Evolutionary conservation across 495 filamentous ascomycete genomes (phyloP), one percentile per base, ranked within the genome.

Genomic region (Aspergillus panamensis): DNA sequence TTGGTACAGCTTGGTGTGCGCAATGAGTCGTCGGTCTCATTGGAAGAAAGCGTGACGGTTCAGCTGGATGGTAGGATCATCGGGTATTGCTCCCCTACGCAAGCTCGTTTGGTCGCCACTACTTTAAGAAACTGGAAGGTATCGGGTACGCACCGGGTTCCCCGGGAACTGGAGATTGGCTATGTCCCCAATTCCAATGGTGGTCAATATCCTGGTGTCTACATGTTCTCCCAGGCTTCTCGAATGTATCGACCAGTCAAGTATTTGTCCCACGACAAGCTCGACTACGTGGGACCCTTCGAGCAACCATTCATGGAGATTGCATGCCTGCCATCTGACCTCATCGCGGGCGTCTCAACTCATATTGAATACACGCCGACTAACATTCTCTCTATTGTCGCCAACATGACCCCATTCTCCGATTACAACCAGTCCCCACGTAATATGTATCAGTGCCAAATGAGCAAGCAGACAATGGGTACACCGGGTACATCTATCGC

Each of bases 381-480:
- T 52, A 95, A 97, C 68, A 97, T 98, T 57, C 85, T 98, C 51
- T 97, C 93, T 17, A 98, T 98, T 61, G 79, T 98, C 47, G 94
- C 94, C 61, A 98, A 97, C 77, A 93, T 96, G 89, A 98, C 94
- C 3, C 94, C 94, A 12, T 98, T 97, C 75, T 96, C 94, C 59
- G 91, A 98, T 70, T 96, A 96, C 79, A 98, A 98, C 75, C 94
- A 98, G 72, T 97, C 93, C 30, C 94, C 94, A 12, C 82, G 94
- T 79, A 98, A 98, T 73, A 97, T 98, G 94, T 98, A 98, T 74
- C 94, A 97, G 72, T 96, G 93, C 73, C 94, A 98, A 77, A 98
- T 98, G 94, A 91, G 92, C 72, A 98, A 98, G 72, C 94, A 98
- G 77, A 87, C 93, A 2, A 98, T 98, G 94, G 94, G 94, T 63